phyloP scores from a whole-genome alignment of 2,329 filamentous ascomycete species.

The Epicoccum nigrum region DNA sequence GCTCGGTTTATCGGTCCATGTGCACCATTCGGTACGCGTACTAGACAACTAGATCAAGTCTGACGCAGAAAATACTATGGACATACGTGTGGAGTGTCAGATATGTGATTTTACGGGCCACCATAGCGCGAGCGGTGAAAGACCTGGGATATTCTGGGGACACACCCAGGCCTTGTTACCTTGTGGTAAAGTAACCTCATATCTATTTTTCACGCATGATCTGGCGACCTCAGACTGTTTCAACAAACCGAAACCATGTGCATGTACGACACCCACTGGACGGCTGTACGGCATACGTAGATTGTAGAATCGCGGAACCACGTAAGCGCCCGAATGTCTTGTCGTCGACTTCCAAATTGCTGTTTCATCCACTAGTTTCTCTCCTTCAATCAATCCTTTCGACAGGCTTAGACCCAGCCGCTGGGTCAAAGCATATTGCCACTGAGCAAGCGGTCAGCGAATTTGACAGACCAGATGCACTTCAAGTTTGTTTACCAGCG shows the following conservation, averaged over 20 bases:
- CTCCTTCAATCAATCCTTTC: constrained; percentile 6
- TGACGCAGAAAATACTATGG: neutral
- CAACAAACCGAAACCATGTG: constrained; percentile 8
- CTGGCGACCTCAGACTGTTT: neutral
- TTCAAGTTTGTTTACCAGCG: constrained; percentile 1
- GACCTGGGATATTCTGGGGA: neutral
- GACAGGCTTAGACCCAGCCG: constrained; percentile 5
- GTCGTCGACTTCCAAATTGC: neutral
- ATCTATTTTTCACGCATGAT: neutral
- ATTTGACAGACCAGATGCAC: neutral
- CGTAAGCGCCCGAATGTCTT: constrained; percentile 3
- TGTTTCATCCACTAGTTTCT: neutral
- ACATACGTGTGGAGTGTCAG: neutral
- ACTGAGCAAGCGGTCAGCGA: constrained; percentile 2
- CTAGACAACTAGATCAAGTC: neutral
- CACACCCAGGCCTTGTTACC: neutral
- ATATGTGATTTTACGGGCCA: neutral
- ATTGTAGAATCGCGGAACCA: neutral
- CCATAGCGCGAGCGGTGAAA: constrained; percentile 10
- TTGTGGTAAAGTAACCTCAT: constrained; percentile 6
- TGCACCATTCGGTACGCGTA: neutral
- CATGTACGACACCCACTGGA: neutral
- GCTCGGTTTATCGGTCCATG: neutral
- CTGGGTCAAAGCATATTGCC: constrained; percentile 12
- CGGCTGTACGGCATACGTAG: neutral